Evolutionary conservation across 352 stramenopile genomes (phyloP).

Genomic region (Globisporangium spiculum): DNA sequence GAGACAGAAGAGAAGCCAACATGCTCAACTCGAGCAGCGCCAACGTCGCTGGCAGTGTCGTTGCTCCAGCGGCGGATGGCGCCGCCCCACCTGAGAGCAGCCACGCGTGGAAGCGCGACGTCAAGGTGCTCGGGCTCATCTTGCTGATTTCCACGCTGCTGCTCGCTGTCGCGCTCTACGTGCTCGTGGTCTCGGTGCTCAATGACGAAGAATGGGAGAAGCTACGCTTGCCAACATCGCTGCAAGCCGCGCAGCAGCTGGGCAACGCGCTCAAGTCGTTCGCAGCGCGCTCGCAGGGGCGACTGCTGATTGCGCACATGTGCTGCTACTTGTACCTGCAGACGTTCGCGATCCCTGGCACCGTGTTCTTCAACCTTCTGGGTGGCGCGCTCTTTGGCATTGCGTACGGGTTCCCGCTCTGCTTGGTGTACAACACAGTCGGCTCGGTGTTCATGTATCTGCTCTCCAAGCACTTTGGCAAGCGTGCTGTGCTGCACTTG

Average conservation of each 20-base stretch:
- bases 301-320: slow-evolving; percentile 66
- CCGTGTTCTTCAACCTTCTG: slow-evolving; percentile 79
- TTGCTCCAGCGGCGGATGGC: background rate
- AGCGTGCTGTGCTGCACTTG: slow-evolving; percentile 46
- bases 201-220: slow-evolving; percentile 49
- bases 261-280: slow-evolving; percentile 62
- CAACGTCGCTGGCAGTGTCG: background rate
- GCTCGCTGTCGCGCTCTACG: slow-evolving; percentile 41
- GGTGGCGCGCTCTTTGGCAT: slow-evolving; percentile 73
- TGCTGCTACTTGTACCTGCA: slow-evolving; percentile 77
- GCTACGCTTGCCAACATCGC: slow-evolving; percentile 57
- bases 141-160: slow-evolving; percentile 34
- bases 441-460: slow-evolving; percentile 77
- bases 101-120: slow-evolving; percentile 46
- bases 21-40: slow-evolving; percentile 11
- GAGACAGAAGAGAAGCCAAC: slow-evolving; percentile 6
- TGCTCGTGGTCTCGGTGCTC: slow-evolving; percentile 53
- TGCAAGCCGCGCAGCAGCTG: slow-evolving; percentile 57
- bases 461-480: slow-evolving; percentile 56
- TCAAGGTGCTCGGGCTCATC: slow-evolving; percentile 46
- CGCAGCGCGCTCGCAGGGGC: slow-evolving; percentile 29
- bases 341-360: slow-evolving; percentile 78
- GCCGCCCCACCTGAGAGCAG: background rate
- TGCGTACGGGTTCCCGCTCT: slow-evolving; percentile 66
- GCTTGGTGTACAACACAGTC: slow-evolving; percentile 77